Conservation (phyloP, 2,329 filamentous ascomycete species). For the Ascochyta lentis region DNA sequence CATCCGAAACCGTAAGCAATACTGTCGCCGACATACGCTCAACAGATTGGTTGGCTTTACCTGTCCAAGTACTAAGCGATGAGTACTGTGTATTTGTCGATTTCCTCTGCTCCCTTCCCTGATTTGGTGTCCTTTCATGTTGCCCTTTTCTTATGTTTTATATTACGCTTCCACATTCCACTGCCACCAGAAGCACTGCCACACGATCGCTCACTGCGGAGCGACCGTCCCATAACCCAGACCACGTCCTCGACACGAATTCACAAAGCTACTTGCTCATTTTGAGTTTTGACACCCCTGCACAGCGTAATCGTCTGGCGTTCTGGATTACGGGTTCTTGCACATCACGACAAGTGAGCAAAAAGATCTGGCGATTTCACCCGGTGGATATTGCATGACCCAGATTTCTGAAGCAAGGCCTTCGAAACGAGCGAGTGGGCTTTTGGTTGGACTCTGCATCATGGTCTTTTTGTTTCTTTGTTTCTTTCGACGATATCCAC, state of each 20-base stretch:
- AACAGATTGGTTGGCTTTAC: background rate
- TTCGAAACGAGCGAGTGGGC: too few relatives aligned
- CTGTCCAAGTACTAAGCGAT: conserved; percentile 5
- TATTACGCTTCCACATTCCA: background rate
- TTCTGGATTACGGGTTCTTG: background rate
- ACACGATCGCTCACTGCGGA: too few relatives aligned
- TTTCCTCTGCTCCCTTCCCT: background rate
- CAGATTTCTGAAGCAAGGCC: too few relatives aligned
- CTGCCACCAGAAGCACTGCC: background rate
- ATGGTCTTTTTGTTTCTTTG: background rate
- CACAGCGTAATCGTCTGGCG: background rate
- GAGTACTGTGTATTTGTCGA: conserved; percentile 1
- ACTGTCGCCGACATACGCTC: conserved; percentile 8
- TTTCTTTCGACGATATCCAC: background rate
- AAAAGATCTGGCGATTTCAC: background rate
- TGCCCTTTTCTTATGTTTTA: background rate
- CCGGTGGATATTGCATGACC: background rate
- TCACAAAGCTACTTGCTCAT: background rate
- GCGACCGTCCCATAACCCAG: background rate
- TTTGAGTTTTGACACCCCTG: background rate
- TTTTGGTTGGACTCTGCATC: too few relatives aligned
- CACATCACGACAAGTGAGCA: background rate
- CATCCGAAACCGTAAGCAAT: conserved; percentile 10
- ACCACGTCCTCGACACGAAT: background rate
- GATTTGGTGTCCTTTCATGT: background rate